phyloP scores from a whole-genome alignment of 441 rosid genomes.

The Flueggea neowawraea region DNA sequence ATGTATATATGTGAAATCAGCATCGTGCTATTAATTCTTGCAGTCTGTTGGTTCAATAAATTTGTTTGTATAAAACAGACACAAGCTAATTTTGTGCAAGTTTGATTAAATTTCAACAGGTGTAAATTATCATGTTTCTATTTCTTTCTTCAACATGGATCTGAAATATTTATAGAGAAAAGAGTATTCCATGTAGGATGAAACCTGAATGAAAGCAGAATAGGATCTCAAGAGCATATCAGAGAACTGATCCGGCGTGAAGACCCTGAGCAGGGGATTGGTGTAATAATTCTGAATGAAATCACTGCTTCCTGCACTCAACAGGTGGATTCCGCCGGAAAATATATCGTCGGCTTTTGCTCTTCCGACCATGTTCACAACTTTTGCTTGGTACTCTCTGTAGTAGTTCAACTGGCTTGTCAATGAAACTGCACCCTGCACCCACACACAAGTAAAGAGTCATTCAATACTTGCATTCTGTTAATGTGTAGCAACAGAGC shows the following conservation, averaged over 20 bases:
- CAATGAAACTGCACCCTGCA: conserved; percentile 72
- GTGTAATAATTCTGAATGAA: conserved; percentile 13
- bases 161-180: not conserved
- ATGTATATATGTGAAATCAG: not conserved
- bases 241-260: conserved; percentile 61
- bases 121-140: not conserved
- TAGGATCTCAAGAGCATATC: conserved; percentile 66
- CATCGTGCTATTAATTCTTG: not conserved
- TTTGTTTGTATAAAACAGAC: too few relatives aligned
- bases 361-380: conserved; percentile 35
- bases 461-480: not conserved
- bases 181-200: not conserved
- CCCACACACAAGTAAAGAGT: conserved; percentile 8
- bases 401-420: conserved; percentile 77
- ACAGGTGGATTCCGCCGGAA: conserved; percentile 67
- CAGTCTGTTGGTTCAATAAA: not conserved
- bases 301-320: conserved; percentile 61
- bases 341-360: conserved; percentile 26
- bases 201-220: conserved; percentile 81
- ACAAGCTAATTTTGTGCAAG: not conserved
- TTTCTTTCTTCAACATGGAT: not conserved
- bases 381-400: conserved; percentile 63
- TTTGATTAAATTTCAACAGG: not conserved
- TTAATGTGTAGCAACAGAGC: conserved; percentile 1
- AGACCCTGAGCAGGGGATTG: conserved; percentile 35